Base-by-base conservation (phyloP, 371 early-diverging fungal species). In the Mortierella sp. region DNA sequence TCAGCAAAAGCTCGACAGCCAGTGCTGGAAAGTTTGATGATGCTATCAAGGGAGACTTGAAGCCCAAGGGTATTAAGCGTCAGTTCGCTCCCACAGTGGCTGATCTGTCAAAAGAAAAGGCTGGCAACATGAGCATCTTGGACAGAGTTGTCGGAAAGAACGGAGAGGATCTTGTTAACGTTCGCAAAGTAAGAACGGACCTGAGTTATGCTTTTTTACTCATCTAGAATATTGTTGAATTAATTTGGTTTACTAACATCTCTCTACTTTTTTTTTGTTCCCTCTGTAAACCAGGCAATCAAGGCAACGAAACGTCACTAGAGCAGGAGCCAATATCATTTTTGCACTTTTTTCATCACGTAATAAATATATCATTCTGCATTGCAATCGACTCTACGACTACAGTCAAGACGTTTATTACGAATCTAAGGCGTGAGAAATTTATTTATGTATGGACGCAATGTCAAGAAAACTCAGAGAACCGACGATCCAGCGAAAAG, bases 21-120 rank as follows among this genome's bases (percentile, higher is more conserved):
- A 92, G 93, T 71, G 70, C 94, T 77, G 98, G 98, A 72, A 92
- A 92, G 78, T 97, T 97, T 77, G 98, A 98, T 84, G 86, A 87
- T 63, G 84, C 88, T 62, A 81, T 96, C 37, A 88, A 93, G 72
- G 94, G 93, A 57, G 96, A 94, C 71, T 85, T 91, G 47, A 96
- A 96, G 88, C 78, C 90, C 80, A 94, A 92, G 89, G 93, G 95
- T 39, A 83, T 90, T 37, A 95, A 93, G 85, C 67, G 83, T 22
- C 77, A 89, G 88, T 93, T 92, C 72, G 88, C 84, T 28, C 86
- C 92, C 49, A 90, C 83, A 16, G 85, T 90, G 49, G 84, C 84
- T 18, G 90, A 89, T 77, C 64, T 84, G 2, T 88, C 87, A 65
- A 85, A 84, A 64, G 93, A 93, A 73, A 91, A 91, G 89, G 87